phyloP scores from a whole-genome alignment of 176 grass and related monocot genomes.

The Phoenix roebelenii region DNA sequence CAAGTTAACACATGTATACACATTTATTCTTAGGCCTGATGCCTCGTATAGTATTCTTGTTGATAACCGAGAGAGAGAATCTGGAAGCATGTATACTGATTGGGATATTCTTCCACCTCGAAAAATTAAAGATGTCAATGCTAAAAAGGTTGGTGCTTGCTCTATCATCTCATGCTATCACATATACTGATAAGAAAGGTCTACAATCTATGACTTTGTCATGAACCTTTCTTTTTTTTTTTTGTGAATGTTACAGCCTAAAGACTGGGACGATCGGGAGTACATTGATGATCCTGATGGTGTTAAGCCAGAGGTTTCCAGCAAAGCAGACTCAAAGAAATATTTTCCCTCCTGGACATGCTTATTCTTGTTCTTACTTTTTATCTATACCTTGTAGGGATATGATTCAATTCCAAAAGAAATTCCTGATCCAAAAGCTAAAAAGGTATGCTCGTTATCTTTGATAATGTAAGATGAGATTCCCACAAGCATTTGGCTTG shows the following conservation, averaged over 20 bases:
- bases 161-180: neutral
- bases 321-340: too few relatives aligned
- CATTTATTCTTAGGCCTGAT: constrained; percentile 96
- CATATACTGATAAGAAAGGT: too few relatives aligned
- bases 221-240: too few relatives aligned
- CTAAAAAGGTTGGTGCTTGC: constrained; percentile 57
- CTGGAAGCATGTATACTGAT: constrained; percentile 95
- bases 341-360: neutral
- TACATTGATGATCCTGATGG: constrained; percentile 96
- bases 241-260: constrained; percentile 31
- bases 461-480: too few relatives aligned
- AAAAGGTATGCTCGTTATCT: too few relatives aligned
- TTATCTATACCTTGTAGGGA: constrained; percentile 37
- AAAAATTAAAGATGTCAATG: constrained; percentile 82
- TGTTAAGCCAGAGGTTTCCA: constrained; percentile 76
- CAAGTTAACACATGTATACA: constrained; percentile 87
- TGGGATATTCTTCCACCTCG: constrained; percentile 99
- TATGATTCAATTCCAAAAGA: constrained; percentile 88
- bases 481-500: too few relatives aligned
- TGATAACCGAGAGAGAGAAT: constrained; percentile 96
- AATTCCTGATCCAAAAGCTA: constrained; percentile 83
- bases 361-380: constrained; percentile 16
- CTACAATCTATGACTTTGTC: too few relatives aligned
- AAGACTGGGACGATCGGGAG: constrained; percentile 96
- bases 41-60: constrained; percentile 90